Conservation (phyloP, 2,329 filamentous ascomycete genomes). For the Fusarium sp. region DNA sequence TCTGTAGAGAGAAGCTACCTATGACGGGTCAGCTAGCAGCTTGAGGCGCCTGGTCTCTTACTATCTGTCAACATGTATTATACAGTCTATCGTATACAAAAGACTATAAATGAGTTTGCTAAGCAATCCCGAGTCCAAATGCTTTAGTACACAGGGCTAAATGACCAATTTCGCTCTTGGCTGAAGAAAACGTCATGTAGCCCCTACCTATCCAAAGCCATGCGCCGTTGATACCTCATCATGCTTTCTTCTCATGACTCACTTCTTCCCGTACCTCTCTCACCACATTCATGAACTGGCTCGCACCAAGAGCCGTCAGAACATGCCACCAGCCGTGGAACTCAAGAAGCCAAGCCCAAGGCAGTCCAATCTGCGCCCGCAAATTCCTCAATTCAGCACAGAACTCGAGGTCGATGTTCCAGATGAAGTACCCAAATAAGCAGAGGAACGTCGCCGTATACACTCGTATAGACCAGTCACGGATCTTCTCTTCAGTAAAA, state of each 20-base stretch:
- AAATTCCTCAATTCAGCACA: slow-evolving; percentile 64
- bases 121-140: not conserved
- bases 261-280: slow-evolving; percentile 49
- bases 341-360: slow-evolving; percentile 70
- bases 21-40: not conserved
- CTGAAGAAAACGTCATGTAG: not conserved
- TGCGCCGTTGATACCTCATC: slow-evolving; percentile 1
- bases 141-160: not conserved
- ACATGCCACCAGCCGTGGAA: slow-evolving; percentile 77
- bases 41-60: too few relatives aligned
- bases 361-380: slow-evolving; percentile 64
- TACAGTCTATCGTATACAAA: slow-evolving; percentile 15
- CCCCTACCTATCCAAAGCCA: slow-evolving; percentile 5
- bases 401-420: slow-evolving; percentile 70
- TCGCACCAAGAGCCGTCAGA: slow-evolving; percentile 69
- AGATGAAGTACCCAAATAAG: slow-evolving; percentile 65
- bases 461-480: slow-evolving; percentile 47
- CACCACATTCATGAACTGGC: slow-evolving; percentile 55
- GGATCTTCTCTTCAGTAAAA: slow-evolving; percentile 49
- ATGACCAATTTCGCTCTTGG: not conserved
- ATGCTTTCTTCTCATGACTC: slow-evolving; percentile 37
- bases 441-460: slow-evolving; percentile 55
- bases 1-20: not conserved
- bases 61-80: not conserved
- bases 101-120: not conserved